Conservation (phyloP, 768 basidiomycete species). For the Panellus pusillus region DNA sequence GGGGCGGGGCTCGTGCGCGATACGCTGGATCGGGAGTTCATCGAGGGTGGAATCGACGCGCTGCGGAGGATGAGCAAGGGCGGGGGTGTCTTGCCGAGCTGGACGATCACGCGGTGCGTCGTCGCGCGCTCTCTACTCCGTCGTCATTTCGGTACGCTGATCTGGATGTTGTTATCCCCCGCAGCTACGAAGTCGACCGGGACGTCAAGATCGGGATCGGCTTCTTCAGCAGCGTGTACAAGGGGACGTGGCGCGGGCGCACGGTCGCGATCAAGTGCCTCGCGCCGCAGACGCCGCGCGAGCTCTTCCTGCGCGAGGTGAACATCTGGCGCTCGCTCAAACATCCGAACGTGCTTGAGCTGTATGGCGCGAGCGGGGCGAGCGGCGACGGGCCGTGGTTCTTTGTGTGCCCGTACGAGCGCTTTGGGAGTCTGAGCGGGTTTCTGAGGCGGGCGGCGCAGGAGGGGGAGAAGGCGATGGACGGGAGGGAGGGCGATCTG, state of each 20-base stretch:
- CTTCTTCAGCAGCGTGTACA: constrained; percentile 78
- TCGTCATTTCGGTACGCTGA: too few relatives aligned
- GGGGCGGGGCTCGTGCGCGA: constrained; percentile 28
- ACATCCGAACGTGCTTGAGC: constrained; percentile 70
- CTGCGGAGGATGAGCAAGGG: constrained; percentile 59
- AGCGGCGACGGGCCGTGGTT: constrained; percentile 73
- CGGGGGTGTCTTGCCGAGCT: constrained; percentile 54
- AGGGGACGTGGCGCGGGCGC: constrained; percentile 66
- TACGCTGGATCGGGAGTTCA: constrained; percentile 67
- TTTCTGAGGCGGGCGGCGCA: constrained; percentile 30
- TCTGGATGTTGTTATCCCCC: too few relatives aligned
- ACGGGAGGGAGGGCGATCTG: constrained; percentile 41
- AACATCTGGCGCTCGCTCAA: constrained; percentile 69
- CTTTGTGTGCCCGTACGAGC: constrained; percentile 73
- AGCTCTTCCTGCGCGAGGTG: constrained; percentile 69
- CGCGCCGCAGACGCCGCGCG: constrained; percentile 54
- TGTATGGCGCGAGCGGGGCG: constrained; percentile 81
- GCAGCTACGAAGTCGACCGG: constrained; percentile 76
- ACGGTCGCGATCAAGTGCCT: constrained; percentile 75
- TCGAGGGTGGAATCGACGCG: constrained; percentile 72
- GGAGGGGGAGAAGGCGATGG: constrained; percentile 23
- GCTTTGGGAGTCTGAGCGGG: constrained; percentile 56
- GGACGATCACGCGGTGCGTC: constrained; percentile 72
- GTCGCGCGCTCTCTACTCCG: too few relatives aligned
- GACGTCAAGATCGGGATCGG: constrained; percentile 70